Evolutionary conservation across 768 basidiomycete species (phyloP).

Genomic region (Boletus insuetus): DNA sequence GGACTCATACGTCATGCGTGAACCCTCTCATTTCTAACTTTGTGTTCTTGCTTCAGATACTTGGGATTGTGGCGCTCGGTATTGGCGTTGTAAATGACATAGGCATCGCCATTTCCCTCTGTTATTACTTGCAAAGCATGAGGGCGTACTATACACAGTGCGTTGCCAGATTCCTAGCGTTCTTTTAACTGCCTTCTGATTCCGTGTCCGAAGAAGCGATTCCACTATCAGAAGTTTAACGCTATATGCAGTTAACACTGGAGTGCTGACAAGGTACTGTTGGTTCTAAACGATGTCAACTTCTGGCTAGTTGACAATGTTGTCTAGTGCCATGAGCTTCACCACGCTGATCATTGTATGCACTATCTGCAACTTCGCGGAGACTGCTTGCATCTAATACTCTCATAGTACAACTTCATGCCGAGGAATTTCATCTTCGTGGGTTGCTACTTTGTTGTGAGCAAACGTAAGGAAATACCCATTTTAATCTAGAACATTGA

Average conservation of each 20-base stretch:
- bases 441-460: slow-evolving; percentile 60
- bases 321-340: slow-evolving; percentile 32
- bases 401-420: slow-evolving; percentile 52
- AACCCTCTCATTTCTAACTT: background rate
- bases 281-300: background rate
- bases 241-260: slow-evolving; percentile 63
- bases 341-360: slow-evolving; percentile 57
- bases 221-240: slow-evolving; percentile 54
- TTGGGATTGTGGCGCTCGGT: slow-evolving; percentile 49
- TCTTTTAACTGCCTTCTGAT: background rate
- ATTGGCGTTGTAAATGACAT: slow-evolving; percentile 51
- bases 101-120: slow-evolving; percentile 48
- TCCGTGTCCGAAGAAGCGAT: slow-evolving; percentile 40
- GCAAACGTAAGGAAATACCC: slow-evolving; percentile 49
- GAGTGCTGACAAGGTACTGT: slow-evolving; percentile 55
- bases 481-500: background rate
- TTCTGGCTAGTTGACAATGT: background rate
- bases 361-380: background rate
- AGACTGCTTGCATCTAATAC: background rate
- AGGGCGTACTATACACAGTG: slow-evolving; percentile 48
- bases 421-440: slow-evolving; percentile 58
- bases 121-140: slow-evolving; percentile 52
- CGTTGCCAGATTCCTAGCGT: slow-evolving; percentile 9
- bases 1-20: background rate
- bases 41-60: slow-evolving; percentile 29